A percentile compares a stretch with the other conserved stretches of the same genome.
Conservation (phyloP, 768 basidiomycete species). For the Rhizopogon rudus region DNA sequence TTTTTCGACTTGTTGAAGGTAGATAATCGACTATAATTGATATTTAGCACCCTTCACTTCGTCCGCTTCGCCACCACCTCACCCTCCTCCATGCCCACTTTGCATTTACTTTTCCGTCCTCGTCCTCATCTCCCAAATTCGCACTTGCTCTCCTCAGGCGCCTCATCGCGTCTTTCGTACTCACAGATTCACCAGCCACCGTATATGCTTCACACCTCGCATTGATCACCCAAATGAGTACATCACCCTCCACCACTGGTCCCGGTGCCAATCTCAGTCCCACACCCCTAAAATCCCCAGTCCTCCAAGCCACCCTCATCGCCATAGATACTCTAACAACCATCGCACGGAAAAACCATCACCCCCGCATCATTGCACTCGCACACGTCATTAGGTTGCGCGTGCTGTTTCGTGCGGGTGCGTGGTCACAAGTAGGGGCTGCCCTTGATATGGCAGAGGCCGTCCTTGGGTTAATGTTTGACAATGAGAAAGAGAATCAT, state of each 20-base stretch:
- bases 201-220: constrained; percentile 54
- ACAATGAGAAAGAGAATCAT: constrained; percentile 2
- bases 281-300: constrained; percentile 6
- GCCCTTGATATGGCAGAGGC: constrained; percentile 47
- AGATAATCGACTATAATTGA: neutral
- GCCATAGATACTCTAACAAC: constrained; percentile 29
- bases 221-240: constrained; percentile 41
- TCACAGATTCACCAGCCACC: constrained; percentile 47
- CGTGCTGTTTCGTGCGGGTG: constrained; percentile 45
- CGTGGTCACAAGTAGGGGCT: constrained; percentile 48
- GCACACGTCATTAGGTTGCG: constrained; percentile 53
- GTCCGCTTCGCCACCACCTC: constrained; percentile 54
- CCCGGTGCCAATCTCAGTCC: neutral
- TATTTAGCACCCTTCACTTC: constrained; percentile 58
- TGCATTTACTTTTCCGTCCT: constrained; percentile 4
- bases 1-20: neutral
- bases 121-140: constrained; percentile 34
- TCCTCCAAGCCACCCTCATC: constrained; percentile 26
- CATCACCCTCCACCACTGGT: constrained; percentile 9
- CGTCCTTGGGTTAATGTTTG: constrained; percentile 37
- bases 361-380: constrained; percentile 43
- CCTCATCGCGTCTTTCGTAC: constrained; percentile 40
- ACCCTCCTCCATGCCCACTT: constrained; percentile 60
- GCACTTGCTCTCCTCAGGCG: constrained; percentile 56
- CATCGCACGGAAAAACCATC: constrained; percentile 27